phyloP scores from a whole-genome alignment of 2,329 filamentous ascomycete genomes.

The Arthrobotrys pseudoclavata region DNA sequence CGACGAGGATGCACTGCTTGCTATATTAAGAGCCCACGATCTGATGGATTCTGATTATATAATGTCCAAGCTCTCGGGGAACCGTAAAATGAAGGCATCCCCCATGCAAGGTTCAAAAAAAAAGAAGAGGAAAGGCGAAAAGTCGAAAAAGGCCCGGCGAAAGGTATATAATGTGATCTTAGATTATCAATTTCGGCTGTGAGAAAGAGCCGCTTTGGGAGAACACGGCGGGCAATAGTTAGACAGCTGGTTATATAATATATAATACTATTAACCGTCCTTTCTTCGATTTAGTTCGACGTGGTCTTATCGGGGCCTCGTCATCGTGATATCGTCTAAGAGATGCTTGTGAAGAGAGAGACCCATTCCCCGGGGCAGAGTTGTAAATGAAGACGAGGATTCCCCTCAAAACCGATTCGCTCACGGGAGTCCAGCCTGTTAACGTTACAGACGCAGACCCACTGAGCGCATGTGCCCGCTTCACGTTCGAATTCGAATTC shows the following conservation, averaged over 20 bases:
- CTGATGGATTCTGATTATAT: constrained; percentile 22
- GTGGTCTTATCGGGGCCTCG: constrained; percentile 44
- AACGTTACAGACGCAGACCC: background rate
- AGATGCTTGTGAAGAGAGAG: constrained; percentile 13
- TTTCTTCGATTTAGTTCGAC: constrained; percentile 21
- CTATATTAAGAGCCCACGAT: constrained; percentile 51
- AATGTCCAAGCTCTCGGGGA: constrained; percentile 42
- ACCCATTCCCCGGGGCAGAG: constrained; percentile 3
- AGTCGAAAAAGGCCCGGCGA: background rate
- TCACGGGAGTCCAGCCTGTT: constrained; percentile 2
- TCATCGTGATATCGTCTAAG: constrained; percentile 32
- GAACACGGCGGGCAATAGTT: background rate
- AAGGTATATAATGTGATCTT: constrained; percentile 1
- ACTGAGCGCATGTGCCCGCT: background rate
- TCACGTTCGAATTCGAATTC: constrained; percentile 31
- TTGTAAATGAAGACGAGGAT: constrained; percentile 16
- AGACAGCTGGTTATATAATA: constrained; percentile 11
- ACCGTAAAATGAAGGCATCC: constrained; percentile 31
- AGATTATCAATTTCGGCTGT: constrained; percentile 4
- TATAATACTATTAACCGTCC: constrained; percentile 21
- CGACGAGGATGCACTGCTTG: constrained; percentile 10
- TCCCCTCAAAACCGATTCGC: constrained; percentile 1
- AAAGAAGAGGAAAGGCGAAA: background rate
- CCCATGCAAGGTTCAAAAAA: constrained; percentile 18
- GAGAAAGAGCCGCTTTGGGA: constrained; percentile 6